A percentile compares a stretch with the other conserved stretches of the same genome.
phyloP scores from a whole-genome alignment of 768 basidiomycete species.

The Neoboletus subvelutipes region DNA sequence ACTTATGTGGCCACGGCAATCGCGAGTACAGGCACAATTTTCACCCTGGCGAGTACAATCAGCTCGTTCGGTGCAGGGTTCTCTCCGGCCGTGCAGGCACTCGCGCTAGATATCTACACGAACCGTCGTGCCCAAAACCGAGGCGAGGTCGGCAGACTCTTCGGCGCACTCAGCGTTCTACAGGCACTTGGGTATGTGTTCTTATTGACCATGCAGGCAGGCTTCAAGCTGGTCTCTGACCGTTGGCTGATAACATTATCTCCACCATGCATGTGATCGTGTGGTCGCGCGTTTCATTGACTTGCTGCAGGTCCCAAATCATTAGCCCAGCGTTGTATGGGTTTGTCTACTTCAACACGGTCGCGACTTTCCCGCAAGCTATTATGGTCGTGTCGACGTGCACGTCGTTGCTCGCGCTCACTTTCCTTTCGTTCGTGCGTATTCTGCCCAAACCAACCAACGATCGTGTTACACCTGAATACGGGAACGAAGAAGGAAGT shows the following conservation, averaged over 20 bases:
- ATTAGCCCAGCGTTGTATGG: conserved; percentile 75
- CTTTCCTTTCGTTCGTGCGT: conserved; percentile 48
- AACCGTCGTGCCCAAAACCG: conserved; percentile 42
- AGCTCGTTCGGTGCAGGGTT: conserved; percentile 63
- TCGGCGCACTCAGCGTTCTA: conserved; percentile 77
- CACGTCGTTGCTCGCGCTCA: conserved; percentile 41
- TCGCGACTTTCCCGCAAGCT: conserved; percentile 62
- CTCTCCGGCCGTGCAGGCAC: conserved; percentile 64
- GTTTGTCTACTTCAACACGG: conserved; percentile 66
- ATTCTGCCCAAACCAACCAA: conserved; percentile 23
- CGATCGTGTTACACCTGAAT: neutral
- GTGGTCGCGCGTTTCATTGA: neutral
- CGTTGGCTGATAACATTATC: neutral
- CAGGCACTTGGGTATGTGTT: conserved; percentile 58
- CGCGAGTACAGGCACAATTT: conserved; percentile 46
- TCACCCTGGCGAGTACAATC: conserved; percentile 49
- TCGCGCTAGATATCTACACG: conserved; percentile 66
- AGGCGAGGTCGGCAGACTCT: conserved; percentile 68
- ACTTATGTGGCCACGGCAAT: conserved; percentile 52
- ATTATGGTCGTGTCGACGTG: conserved; percentile 62
- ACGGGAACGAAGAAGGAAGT: conserved; percentile 6
- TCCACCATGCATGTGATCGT: neutral
- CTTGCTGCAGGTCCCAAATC: conserved; percentile 53
- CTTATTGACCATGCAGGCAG: neutral
- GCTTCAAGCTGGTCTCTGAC: neutral